Conservation (phyloP, 768 basidiomycete species). For the Amanita jacksonii region DNA sequence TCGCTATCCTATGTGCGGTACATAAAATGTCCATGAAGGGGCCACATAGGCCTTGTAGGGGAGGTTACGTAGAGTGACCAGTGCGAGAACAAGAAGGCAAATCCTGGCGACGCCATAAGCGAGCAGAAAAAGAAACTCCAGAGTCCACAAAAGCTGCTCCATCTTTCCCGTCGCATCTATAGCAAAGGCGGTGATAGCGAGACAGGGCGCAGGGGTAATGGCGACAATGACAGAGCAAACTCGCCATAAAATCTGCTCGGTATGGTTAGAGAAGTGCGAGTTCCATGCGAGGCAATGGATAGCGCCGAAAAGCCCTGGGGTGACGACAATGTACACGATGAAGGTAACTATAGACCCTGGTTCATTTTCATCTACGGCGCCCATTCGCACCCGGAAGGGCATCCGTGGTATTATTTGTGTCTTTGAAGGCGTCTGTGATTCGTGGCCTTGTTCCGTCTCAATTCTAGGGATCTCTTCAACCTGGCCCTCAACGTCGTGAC, state of each 20-base stretch:
- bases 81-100: not conserved
- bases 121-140: slow-evolving; percentile 8
- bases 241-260: slow-evolving; percentile 18
- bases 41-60: not conserved
- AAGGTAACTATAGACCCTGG: no score
- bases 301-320: slow-evolving; percentile 15
- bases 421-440: no score
- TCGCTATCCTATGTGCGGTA: slow-evolving; percentile 1
- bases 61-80: not conserved
- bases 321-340: not conserved
- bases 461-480: no score
- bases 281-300: slow-evolving; percentile 21
- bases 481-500: no score
- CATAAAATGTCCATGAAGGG: slow-evolving; percentile 1
- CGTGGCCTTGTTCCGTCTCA: no score
- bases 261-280: slow-evolving; percentile 15
- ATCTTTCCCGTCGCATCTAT: not conserved
- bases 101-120: slow-evolving; percentile 6
- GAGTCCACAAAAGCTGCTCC: slow-evolving; percentile 1
- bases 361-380: no score
- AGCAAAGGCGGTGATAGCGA: not conserved
- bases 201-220: slow-evolving; percentile 5
- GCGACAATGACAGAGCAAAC: slow-evolving; percentile 13
- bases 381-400: not conserved
- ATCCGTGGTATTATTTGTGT: not conserved